A percentile compares a stretch with the other conserved stretches of the same genome.
Conservation (phyloP, 805 yeast species). For the Ogataea populi-albae region DNA sequence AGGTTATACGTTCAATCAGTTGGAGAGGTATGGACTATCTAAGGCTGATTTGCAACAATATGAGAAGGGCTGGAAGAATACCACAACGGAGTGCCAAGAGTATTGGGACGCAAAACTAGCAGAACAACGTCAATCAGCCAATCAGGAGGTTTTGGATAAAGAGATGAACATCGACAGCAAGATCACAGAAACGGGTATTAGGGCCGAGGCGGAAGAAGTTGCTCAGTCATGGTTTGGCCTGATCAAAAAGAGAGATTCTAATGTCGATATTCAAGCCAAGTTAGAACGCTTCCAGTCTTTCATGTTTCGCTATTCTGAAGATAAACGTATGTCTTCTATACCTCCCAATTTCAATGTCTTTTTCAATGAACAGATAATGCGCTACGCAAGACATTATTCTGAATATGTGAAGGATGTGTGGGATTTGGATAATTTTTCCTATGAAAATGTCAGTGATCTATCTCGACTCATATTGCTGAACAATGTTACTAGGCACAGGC, state of each 20-base stretch:
- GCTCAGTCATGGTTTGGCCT: too few relatives aligned
- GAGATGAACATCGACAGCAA: too few relatives aligned
- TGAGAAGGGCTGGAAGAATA: conserved; percentile 1
- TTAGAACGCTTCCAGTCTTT: neutral
- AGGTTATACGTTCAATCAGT: neutral
- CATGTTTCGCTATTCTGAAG: too few relatives aligned
- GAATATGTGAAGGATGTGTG: neutral
- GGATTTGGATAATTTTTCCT: neutral
- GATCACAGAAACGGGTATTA: too few relatives aligned
- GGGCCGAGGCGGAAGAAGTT: too few relatives aligned
- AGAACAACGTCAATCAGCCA: neutral
- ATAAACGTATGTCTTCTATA: neutral
- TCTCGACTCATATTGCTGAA: conserved; percentile 4
- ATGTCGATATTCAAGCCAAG: neutral
- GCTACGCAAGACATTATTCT: neutral
- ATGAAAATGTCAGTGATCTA: conserved; percentile 1
- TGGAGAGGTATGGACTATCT: conserved; percentile 1
- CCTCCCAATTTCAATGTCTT: conserved; percentile 1
- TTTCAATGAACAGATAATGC: neutral
- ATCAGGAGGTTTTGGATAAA: neutral
- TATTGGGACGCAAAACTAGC: conserved; percentile 5
- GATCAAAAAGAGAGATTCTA: too few relatives aligned
- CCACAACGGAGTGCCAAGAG: conserved; percentile 1
- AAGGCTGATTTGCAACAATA: conserved; percentile 3
- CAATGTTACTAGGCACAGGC: conserved; percentile 5